A percentile compares a stretch with the other conserved stretches of the same genome.
These are phyloP conservation scores for Daldinia eschscholtzii DNA, from an alignment of 2,329 filamentous ascomycete species.

Conservation along the genomic window DNA sequence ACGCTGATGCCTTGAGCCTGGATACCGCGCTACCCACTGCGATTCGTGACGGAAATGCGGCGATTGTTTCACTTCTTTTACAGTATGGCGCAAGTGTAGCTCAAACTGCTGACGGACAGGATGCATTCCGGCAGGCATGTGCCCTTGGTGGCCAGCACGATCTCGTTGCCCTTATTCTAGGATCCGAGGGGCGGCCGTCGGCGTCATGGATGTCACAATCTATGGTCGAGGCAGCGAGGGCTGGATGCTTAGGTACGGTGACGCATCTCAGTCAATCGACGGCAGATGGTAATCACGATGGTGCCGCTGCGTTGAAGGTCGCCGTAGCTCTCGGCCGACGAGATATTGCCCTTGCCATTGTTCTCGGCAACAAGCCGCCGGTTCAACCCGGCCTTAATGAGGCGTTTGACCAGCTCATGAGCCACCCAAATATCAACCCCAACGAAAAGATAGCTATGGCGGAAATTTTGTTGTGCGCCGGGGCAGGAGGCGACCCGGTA, in stretches of 20 bases:
- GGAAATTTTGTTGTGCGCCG: slow-evolving; percentile 70
- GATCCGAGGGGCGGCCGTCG: slow-evolving; percentile 62
- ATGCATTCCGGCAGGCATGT: slow-evolving; percentile 67
- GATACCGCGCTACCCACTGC: slow-evolving; percentile 65
- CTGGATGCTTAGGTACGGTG: slow-evolving; percentile 65
- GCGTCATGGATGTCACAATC: slow-evolving; percentile 61
- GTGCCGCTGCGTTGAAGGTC: slow-evolving; percentile 64
- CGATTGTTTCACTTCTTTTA: slow-evolving; percentile 62
- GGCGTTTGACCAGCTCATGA: slow-evolving; percentile 63
- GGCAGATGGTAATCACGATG: slow-evolving; percentile 66
- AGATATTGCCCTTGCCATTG: slow-evolving; percentile 67
- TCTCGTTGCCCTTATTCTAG: slow-evolving; percentile 63
- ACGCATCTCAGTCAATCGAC: slow-evolving; percentile 64
- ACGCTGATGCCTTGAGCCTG: slow-evolving; percentile 64
- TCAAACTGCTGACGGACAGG: slow-evolving; percentile 63
- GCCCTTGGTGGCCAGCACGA: slow-evolving; percentile 59
- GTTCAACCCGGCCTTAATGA: slow-evolving; percentile 61
- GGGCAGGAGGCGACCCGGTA: slow-evolving; percentile 65
- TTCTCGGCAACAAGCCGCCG: slow-evolving; percentile 67
- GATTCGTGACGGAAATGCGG: slow-evolving; percentile 59
- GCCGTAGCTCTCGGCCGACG: slow-evolving; percentile 63
- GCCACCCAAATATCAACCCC: slow-evolving; percentile 60
- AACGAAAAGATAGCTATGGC: slow-evolving; percentile 65
- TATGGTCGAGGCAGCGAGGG: slow-evolving; percentile 64
- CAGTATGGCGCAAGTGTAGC: slow-evolving; percentile 64